These are phyloP conservation scores for Aspergillus bertholletiae DNA, from an alignment of 495 filamentous ascomycete genomes.

Conservation along the genomic window DNA sequence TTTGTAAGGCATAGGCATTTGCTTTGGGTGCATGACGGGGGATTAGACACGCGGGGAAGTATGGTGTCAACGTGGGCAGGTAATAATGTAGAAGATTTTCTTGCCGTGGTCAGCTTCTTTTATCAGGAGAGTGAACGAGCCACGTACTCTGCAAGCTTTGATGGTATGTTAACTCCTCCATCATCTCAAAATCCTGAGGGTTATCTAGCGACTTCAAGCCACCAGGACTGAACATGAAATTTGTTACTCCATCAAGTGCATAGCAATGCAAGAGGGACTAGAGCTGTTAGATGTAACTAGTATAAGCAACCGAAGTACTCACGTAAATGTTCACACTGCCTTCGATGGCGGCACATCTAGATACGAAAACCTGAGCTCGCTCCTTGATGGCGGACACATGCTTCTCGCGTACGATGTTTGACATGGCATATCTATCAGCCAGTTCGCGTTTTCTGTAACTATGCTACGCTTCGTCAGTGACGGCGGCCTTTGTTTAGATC, in stretches of 20 bases:
- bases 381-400: constrained; percentile 53
- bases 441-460: constrained; percentile 56
- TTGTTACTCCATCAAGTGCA: constrained; percentile 62
- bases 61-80: constrained; percentile 20
- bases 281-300: background rate
- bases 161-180: constrained; percentile 64
- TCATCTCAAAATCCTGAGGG: constrained; percentile 51
- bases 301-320: constrained; percentile 12
- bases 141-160: constrained; percentile 57
- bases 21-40: constrained; percentile 28
- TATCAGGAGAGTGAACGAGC: constrained; percentile 30
- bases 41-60: constrained; percentile 23
- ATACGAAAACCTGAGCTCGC: constrained; percentile 48
- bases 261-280: constrained; percentile 50
- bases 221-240: constrained; percentile 61
- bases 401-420: constrained; percentile 53
- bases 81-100: constrained; percentile 20
- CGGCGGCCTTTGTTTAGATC: no score
- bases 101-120: no score
- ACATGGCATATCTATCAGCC: constrained; percentile 64
- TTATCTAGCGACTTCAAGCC: constrained; percentile 53
- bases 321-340: constrained; percentile 57
- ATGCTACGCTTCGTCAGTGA: constrained; percentile 40
- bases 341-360: constrained; percentile 39
- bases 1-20: constrained; percentile 28